Conservation (phyloP, 768 basidiomycete genomes). For the Peribolospora baueri region DNA sequence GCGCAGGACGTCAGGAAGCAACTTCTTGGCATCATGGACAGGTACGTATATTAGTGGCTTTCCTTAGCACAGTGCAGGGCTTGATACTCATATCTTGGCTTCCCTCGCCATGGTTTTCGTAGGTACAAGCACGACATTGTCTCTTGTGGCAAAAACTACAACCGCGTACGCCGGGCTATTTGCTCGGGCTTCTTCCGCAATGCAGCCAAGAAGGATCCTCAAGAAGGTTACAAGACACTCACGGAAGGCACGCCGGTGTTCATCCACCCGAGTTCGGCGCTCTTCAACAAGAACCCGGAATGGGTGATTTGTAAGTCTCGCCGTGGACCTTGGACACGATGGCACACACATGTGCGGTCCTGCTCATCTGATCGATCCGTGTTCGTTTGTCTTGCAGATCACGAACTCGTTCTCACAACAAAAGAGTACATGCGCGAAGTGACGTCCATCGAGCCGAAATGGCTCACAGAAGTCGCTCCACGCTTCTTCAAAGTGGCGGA, state of each 20-base stretch:
- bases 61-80: background rate
- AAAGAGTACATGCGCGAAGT: constrained; percentile 44
- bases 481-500: constrained; percentile 98
- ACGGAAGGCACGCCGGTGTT: constrained; percentile 97
- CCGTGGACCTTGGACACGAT: background rate
- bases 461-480: constrained; percentile 92
- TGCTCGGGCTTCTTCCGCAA: constrained; percentile 95
- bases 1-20: constrained; percentile 97
- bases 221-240: constrained; percentile 93
- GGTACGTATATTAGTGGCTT: constrained; percentile 28
- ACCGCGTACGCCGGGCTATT: constrained; percentile 76
- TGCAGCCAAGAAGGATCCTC: constrained; percentile 94
- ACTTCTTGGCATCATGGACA: constrained; percentile 92
- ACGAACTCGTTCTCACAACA: constrained; percentile 89
- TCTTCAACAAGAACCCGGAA: constrained; percentile 92
- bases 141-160: constrained; percentile 70
- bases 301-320: constrained; percentile 41
- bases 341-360: too few species aligned
- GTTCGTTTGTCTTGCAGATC: constrained; percentile 27
- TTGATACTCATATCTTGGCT: constrained; percentile 3
- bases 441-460: constrained; percentile 88
- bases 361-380: background rate
- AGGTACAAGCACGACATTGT: constrained; percentile 94
- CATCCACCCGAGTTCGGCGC: constrained; percentile 72
- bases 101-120: background rate